These are phyloP conservation scores for Eutrema heterophyllum DNA, from an alignment of 345 rosid species.

Conservation along the genomic window DNA sequence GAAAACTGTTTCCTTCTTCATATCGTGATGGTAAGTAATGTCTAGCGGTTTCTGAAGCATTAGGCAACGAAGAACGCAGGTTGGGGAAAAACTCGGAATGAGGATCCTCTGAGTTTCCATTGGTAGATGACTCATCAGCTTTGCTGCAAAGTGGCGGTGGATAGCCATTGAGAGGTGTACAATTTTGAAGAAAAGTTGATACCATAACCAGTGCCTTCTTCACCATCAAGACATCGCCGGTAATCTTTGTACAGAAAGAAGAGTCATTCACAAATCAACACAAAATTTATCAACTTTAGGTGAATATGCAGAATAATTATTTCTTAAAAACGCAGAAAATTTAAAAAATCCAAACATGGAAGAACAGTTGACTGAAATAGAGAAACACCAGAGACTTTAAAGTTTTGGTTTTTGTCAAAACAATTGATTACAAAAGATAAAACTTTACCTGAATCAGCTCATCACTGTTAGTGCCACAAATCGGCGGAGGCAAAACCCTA, in stretches of 20 bases:
- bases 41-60: constrained; percentile 3
- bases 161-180: constrained; percentile 38
- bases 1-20: constrained; percentile 20
- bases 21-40: constrained; percentile 10
- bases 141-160: constrained; percentile 32
- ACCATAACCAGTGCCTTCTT: constrained; percentile 63
- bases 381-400: not conserved
- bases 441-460: constrained; percentile 51
- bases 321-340: not conserved
- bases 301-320: too few species aligned
- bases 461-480: constrained; percentile 42
- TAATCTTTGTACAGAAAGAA: constrained; percentile 37
- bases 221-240: constrained; percentile 49
- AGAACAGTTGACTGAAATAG: not conserved
- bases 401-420: not conserved
- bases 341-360: not conserved
- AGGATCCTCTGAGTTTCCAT: constrained; percentile 31
- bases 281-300: not conserved
- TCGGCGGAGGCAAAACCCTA: constrained; percentile 51
- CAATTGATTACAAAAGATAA: not conserved
- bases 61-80: constrained; percentile 36
- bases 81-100: constrained; percentile 51
- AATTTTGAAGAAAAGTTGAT: constrained; percentile 39
- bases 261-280: not conserved
- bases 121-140: constrained; percentile 28